Base-by-base conservation (phyloP, 169 alveolate genomes). In the Babesia divergens region DNA sequence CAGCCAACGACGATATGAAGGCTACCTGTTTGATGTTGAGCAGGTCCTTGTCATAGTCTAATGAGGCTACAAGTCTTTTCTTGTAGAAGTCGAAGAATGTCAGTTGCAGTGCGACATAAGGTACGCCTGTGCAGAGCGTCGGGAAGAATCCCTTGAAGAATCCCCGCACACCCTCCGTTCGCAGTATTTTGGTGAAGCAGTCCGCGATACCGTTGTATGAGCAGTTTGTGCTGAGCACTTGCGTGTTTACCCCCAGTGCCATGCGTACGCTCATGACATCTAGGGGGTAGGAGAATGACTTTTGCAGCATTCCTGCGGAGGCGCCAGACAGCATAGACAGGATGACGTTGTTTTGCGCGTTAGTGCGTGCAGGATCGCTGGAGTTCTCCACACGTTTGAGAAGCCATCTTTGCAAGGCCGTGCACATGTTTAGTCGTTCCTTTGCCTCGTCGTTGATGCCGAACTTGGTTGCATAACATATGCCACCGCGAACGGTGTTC, bases 41-140 rank as follows among this genome's bases (percentile, higher is more conserved):
- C 22, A 35, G 37, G 9, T 69, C 77, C 22, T 32, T 59, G 2
- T 69, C 71, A 13, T 42, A 22, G 13, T 47, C 47, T 22, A 16
- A 35, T 52, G 43, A 28, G 0, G 53, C 49, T 42, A 26, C 24
- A 29, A 80, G 60, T n/a, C 24, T 51, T 46, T 32, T 70, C 82
- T 88, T 85, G 68, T 88, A 85, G 24, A 84, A 53, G 32, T 92
- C 95, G 67, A 85, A 92, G 40, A 90, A 79, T 29, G 93, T 37
- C 94, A 91, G 83, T 65, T 90, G 96, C 59, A 91, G 77, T 51
- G 94, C 89, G 50, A 92, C 95, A 62, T 92, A 92, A 0, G 96
- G 93, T 46, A 82, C 91, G 5, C 96, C 96, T 13, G 96, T 86
- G 65, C 84, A 51, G 49, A 91, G 58, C 7, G 96, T 75, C 16